phyloP scores from a whole-genome alignment of 345 rosid genomes.

The Salix purpurea region DNA sequence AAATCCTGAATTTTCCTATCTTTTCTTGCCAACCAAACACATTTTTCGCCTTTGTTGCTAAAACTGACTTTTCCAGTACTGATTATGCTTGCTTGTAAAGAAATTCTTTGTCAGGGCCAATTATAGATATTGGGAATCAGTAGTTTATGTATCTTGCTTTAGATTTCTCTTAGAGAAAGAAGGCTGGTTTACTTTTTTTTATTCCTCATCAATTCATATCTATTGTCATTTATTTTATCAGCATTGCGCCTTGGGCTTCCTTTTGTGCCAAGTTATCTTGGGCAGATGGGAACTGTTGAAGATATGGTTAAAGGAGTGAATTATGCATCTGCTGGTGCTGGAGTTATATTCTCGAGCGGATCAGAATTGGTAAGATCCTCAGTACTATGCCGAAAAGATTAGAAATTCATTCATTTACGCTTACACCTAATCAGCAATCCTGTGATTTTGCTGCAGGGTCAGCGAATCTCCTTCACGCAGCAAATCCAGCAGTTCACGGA shows the following conservation, averaged over 20 bases:
- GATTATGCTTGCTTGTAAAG: neutral
- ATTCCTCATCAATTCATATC: neutral
- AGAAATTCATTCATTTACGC: too few relatives aligned
- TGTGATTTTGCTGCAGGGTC: constrained; percentile 49
- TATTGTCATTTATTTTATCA: constrained; percentile 21
- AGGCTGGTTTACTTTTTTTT: neutral
- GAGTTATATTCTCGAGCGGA: constrained; percentile 78
- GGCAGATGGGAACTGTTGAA: constrained; percentile 53
- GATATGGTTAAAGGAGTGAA: constrained; percentile 77
- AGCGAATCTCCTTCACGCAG: constrained; percentile 71
- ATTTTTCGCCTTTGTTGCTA: neutral
- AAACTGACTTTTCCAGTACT: neutral
- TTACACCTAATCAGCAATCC: neutral
- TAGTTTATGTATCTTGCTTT: neutral
- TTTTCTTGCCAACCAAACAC: neutral
- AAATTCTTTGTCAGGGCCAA: neutral
- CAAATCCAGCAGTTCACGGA: constrained; percentile 85
- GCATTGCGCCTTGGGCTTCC: constrained; percentile 77
- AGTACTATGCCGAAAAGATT: too few relatives aligned
- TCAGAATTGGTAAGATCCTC: constrained; percentile 59
- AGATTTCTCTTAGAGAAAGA: neutral
- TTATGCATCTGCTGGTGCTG: constrained; percentile 87
- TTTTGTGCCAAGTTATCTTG: constrained; percentile 80
- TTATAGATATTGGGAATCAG: neutral
- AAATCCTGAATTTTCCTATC: neutral